Conservation (phyloP, 192 early-diverging fungal species). For the Chytriomyces confervae region DNA sequence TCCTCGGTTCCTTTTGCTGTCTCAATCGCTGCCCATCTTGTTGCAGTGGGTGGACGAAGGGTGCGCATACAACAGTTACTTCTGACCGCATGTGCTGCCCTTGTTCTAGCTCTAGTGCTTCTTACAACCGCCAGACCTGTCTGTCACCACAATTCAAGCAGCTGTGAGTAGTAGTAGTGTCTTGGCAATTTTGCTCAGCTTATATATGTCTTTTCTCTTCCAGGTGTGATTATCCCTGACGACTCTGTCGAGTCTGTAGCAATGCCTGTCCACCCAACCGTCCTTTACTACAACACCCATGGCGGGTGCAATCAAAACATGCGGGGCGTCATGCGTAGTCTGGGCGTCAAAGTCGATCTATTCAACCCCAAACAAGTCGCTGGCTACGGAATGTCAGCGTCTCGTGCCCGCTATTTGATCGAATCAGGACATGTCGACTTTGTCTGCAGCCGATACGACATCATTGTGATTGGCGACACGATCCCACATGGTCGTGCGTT, state of each 20-base stretch:
- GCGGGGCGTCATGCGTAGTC: constrained; percentile 7
- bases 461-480: constrained; percentile 35
- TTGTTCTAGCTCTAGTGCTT: background rate
- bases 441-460: constrained; percentile 24
- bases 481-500: constrained; percentile 30
- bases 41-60: background rate
- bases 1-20: background rate
- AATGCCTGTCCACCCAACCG: constrained; percentile 16
- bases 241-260: constrained; percentile 6
- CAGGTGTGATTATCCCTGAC: constrained; percentile 13
- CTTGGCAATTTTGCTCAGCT: background rate
- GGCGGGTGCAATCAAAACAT: constrained; percentile 17
- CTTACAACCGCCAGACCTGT: background rate
- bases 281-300: constrained; percentile 33
- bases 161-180: background rate
- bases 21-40: background rate
- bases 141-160: constrained; percentile 16
- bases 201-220: background rate
- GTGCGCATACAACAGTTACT: background rate
- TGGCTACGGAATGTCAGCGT: constrained; percentile 14
- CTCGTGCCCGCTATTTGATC: background rate
- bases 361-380: constrained; percentile 19
- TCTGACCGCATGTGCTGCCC: background rate
- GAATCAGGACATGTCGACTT: constrained; percentile 5
- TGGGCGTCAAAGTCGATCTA: constrained; percentile 1